Percentiles rank a stretch among this genome's conserved stretches.
phyloP scores from a whole-genome alignment of 257 asterid species.

The Primulina eburnea region DNA sequence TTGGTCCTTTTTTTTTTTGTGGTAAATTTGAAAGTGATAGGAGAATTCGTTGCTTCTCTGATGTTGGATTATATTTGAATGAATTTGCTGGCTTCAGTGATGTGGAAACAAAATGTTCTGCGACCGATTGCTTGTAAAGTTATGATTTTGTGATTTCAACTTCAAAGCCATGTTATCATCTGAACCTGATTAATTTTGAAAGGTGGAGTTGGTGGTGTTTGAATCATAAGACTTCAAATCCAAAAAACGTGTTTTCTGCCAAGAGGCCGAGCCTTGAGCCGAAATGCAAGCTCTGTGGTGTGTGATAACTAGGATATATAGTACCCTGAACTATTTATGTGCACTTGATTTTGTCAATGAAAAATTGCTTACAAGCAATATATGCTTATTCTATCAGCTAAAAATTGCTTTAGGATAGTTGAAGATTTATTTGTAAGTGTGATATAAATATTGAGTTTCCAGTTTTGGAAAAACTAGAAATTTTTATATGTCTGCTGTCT shows the following conservation, averaged over 20 bases:
- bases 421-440: background rate
- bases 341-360: background rate
- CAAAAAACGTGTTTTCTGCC: background rate
- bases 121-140: background rate
- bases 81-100: background rate
- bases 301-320: background rate
- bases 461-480: background rate
- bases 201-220: background rate
- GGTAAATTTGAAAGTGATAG: background rate
- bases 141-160: background rate
- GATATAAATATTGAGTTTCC: background rate
- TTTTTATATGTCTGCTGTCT: too few relatives aligned
- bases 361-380: background rate
- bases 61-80: background rate
- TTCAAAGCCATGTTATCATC: background rate
- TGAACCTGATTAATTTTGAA: too few relatives aligned
- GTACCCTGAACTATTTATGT: background rate
- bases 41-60: background rate
- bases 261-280: background rate
- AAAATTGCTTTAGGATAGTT: background rate
- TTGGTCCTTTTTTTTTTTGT: too few relatives aligned
- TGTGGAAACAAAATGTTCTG: too few relatives aligned
- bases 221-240: background rate
- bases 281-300: background rate
- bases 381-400: background rate